A percentile compares a stretch with the other conserved stretches of the same genome.
phyloP scores from a whole-genome alignment of 108 stramenopile species.

The Parietichytrium sp. region DNA sequence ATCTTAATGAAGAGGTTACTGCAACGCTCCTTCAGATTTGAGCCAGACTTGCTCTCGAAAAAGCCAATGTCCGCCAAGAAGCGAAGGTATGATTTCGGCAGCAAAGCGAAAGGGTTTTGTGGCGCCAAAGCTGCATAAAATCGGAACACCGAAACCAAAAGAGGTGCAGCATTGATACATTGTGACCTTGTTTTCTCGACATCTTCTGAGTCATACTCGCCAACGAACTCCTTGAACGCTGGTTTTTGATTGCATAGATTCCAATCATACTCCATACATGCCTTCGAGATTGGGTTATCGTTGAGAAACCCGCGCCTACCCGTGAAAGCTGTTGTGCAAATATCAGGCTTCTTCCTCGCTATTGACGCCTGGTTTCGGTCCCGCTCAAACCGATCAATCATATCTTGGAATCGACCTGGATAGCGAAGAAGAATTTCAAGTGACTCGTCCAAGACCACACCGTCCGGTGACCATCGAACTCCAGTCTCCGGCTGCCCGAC shows the following conservation, averaged over 20 bases:
- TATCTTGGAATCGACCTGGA: conserved; percentile 1
- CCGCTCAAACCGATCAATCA: too few relatives aligned
- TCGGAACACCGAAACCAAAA: background rate
- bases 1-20: conserved; percentile 6
- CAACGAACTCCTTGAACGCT: conserved; percentile 1
- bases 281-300: conserved; percentile 22
- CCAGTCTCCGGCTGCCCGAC: conserved; percentile 20
- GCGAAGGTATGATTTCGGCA: background rate
- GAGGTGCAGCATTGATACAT: background rate
- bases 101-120: conserved; percentile 26
- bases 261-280: background rate
- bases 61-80: background rate
- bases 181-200: background rate
- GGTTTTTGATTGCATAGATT: background rate
- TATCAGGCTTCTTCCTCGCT: background rate
- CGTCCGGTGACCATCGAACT: background rate
- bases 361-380: too few relatives aligned
- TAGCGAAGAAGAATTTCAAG: background rate
- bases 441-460: background rate
- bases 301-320: conserved; percentile 22
- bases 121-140: background rate
- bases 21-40: background rate
- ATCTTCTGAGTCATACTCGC: background rate
- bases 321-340: background rate
- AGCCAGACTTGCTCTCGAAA: background rate